These are phyloP conservation scores for Penicillium atrosanguineum DNA, from an alignment of 495 filamentous ascomycete genomes.

Conservation along the genomic window DNA sequence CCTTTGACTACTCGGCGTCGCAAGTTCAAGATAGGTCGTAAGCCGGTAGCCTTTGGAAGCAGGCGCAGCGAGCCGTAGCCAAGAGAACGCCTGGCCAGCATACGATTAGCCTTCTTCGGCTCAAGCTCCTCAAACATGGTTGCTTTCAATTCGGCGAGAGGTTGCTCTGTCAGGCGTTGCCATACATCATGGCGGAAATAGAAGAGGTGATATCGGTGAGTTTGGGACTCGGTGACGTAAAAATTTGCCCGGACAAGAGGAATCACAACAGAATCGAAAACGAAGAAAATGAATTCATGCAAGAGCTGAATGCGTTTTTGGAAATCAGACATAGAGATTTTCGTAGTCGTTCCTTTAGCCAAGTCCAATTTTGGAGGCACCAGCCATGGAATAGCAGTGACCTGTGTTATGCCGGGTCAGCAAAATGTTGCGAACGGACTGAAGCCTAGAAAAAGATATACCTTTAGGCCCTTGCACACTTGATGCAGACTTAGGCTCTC, in stretches of 20 bases:
- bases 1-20: slow-evolving; percentile 56
- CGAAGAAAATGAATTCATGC: slow-evolving; percentile 82
- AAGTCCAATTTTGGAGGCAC: slow-evolving; percentile 39
- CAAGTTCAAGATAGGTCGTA: slow-evolving; percentile 86
- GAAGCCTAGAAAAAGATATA: slow-evolving; percentile 25
- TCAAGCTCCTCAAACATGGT: slow-evolving; percentile 81
- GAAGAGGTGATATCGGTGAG: slow-evolving; percentile 77
- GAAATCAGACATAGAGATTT: slow-evolving; percentile 64
- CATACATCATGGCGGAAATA: slow-evolving; percentile 96
- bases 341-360: slow-evolving; percentile 35
- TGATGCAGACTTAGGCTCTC: slow-evolving; percentile 81
- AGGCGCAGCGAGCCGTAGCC: slow-evolving; percentile 80
- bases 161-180: slow-evolving; percentile 70
- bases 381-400: slow-evolving; percentile 72
- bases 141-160: slow-evolving; percentile 63
- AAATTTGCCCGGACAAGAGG: slow-evolving; percentile 86
- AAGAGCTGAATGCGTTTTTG: slow-evolving; percentile 77
- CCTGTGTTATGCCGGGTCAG: slow-evolving; percentile 38
- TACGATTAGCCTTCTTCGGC: slow-evolving; percentile 49
- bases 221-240: slow-evolving; percentile 88
- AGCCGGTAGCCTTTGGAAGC: slow-evolving; percentile 67
- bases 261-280: slow-evolving; percentile 88
- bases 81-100: slow-evolving; percentile 60
- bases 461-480: slow-evolving; percentile 73
- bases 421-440: not conserved